Percentiles rank a stretch among this genome's conserved stretches.
phyloP scores from a whole-genome alignment of 495 filamentous ascomycete species.

The Jackrogersella multiformis region DNA sequence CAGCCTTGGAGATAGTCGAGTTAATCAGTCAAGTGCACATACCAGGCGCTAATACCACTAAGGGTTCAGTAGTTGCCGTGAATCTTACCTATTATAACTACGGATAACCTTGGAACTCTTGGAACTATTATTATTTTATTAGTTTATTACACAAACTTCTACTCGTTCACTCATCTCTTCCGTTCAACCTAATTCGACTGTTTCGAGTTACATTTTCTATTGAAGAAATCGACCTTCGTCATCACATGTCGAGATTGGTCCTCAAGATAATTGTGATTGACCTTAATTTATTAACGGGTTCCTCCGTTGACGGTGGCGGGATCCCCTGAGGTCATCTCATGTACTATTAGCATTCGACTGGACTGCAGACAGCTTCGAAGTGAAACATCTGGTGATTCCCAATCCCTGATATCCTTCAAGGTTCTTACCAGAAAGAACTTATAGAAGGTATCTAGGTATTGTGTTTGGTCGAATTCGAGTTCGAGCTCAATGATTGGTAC shows the following conservation, averaged over 20 bases:
- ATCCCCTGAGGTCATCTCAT: not conserved
- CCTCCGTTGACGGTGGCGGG: not conserved
- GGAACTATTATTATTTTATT: not conserved
- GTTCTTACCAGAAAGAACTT: not conserved
- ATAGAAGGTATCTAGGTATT: not conserved
- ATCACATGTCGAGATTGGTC: not conserved
- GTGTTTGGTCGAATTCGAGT: not conserved
- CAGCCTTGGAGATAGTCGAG: not conserved
- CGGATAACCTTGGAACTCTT: too few species aligned
- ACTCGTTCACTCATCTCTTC: not conserved
- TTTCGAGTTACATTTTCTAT: not conserved
- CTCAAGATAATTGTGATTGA: not conserved
- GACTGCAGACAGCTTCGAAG: not conserved
- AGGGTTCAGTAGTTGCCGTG: not conserved
- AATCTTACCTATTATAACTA: not conserved
- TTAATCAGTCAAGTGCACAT: slow-evolving; percentile 15
- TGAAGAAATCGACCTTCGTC: not conserved
- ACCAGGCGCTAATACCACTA: slow-evolving; percentile 22
- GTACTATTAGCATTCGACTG: not conserved
- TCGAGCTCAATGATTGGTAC: not conserved
- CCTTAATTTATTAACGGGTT: not conserved
- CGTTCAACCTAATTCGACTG: not conserved
- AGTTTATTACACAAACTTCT: not conserved
- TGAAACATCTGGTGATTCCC: not conserved
- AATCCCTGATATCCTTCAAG: not conserved